Percentiles rank a stretch among this genome's conserved stretches.
Evolutionary conservation across 2,329 filamentous ascomycete species (phyloP).

Genomic region (Neofusicoccum laricinum): DNA sequence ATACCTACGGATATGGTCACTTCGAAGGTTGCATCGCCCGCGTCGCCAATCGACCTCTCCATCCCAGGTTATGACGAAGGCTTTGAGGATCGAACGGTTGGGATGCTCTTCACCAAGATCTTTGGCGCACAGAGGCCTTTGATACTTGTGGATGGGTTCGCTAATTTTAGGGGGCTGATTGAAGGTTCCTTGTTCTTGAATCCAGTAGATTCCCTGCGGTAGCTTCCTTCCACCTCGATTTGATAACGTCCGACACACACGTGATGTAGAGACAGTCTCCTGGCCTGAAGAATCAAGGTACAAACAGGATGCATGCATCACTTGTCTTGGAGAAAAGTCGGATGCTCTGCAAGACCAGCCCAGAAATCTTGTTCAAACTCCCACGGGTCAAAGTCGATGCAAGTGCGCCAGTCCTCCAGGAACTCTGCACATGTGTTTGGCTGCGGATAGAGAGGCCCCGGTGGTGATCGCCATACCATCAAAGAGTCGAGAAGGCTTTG

Average conservation of each 20-base stretch:
- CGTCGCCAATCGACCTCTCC: conserved; percentile 28
- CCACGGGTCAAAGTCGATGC: background rate
- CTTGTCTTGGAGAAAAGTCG: background rate
- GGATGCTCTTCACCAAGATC: conserved; percentile 41
- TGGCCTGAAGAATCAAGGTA: too few relatives aligned
- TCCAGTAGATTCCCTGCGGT: too few relatives aligned
- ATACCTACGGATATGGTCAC: conserved; percentile 54
- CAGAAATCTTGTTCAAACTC: background rate
- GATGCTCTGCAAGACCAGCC: background rate
- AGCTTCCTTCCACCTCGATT: too few relatives aligned
- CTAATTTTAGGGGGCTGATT: conserved; percentile 1
- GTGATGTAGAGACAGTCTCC: too few relatives aligned
- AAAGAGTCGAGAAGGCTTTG: background rate
- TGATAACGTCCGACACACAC: too few relatives aligned
- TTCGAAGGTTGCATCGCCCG: conserved; percentile 28
- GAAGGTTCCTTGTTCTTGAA: too few relatives aligned
- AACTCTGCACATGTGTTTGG: background rate
- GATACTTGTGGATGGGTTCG: conserved; percentile 54
- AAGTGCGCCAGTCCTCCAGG: background rate
- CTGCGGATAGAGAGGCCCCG: background rate
- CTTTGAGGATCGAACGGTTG: conserved; percentile 19
- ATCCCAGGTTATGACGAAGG: conserved; percentile 27
- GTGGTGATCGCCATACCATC: background rate
- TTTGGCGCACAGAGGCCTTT: conserved; percentile 47
- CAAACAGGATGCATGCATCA: background rate